A percentile compares a stretch with the other conserved stretches of the same genome.
phyloP scores from a whole-genome alignment of 164 flowering plant species.

The Vitis riparia region DNA sequence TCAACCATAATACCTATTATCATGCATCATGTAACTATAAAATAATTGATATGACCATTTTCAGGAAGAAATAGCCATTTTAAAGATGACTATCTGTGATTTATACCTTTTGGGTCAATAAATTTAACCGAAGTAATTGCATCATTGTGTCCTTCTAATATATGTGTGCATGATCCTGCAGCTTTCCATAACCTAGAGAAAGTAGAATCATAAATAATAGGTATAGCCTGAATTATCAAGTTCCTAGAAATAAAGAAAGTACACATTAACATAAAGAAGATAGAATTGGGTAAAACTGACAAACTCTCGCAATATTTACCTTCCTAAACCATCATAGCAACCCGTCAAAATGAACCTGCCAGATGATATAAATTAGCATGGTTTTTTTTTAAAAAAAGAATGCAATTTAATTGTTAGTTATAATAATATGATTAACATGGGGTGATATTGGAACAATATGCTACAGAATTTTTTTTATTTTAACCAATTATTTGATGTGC shows the following conservation, averaged over 20 bases:
- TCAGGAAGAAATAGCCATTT: background rate
- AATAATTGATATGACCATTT: background rate
- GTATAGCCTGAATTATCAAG: background rate
- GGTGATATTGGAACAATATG: too few relatives aligned
- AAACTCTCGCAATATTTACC: constrained; percentile 41
- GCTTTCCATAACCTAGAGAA: constrained; percentile 74
- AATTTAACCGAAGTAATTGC: constrained; percentile 70
- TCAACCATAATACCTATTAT: background rate
- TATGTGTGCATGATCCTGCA: constrained; percentile 71
- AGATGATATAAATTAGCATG: constrained; percentile 9
- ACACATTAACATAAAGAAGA: background rate
- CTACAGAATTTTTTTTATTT: too few relatives aligned
- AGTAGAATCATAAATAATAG: background rate
- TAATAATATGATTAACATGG: too few relatives aligned
- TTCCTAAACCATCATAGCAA: constrained; percentile 86
- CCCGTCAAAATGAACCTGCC: constrained; percentile 88
- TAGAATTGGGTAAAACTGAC: background rate
- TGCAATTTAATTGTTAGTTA: too few relatives aligned
- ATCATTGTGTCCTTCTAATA: constrained; percentile 76
- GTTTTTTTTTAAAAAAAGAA: background rate
- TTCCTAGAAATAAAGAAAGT: background rate
- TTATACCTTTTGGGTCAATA: constrained; percentile 58
- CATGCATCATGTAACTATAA: background rate
- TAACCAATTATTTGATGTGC: background rate
- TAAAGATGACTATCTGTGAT: background rate